Base-by-base conservation (phyloP, 2,329 filamentous ascomycete genomes). In the Cercospora zeae-maydis region DNA sequence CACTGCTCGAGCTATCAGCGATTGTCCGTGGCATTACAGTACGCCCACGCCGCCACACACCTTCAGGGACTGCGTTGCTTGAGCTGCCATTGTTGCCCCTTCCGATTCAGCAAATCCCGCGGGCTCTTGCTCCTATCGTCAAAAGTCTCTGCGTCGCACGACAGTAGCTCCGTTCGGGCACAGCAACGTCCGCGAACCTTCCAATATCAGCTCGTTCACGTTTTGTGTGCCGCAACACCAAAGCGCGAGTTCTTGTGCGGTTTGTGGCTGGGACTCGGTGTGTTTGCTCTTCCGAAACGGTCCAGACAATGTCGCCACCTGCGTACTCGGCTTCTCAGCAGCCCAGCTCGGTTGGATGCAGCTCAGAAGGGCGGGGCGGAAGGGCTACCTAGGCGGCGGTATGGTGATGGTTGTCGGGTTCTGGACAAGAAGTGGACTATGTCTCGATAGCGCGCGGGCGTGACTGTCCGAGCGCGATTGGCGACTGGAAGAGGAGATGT, bases 1-100 rank as follows among this genome's bases (percentile, higher is more conserved):
- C 95, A 99, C 70, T 73, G 56, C 60, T 62, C 51, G 10, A 36
- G 31, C 16, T 39, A 63, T 71, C 61, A 66, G 63, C 54, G 55
- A 42, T 30, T 42, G n/a, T 57, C 39, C 47, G 30, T n/a, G 19
- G 37, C 34, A 27, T n/a, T 37, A 11, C 11, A 51, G 19, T 11
- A 9, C 57, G 45, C 39, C 24, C 42, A 11, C 30, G 53, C 36
- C 51, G 24, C 21, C 30, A 55, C 68, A 66, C 82, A 95, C 92
- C 91, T 96, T 96, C 76, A 96, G 82, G 72, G 91, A 96, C 82
- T 96, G 91, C 75, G 93, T 93, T 74, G 90, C 90, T 66, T 88
- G 57, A 59, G 57, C 55, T 49, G 55, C 57, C 57, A 59, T 59
- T 42, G 19, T 59, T 49, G 16, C 57, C 56, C 56, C 57, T 59